Evolutionary conservation across 495 filamentous ascomycete species (phyloP).

Genomic region (Aspergillus indologenus): DNA sequence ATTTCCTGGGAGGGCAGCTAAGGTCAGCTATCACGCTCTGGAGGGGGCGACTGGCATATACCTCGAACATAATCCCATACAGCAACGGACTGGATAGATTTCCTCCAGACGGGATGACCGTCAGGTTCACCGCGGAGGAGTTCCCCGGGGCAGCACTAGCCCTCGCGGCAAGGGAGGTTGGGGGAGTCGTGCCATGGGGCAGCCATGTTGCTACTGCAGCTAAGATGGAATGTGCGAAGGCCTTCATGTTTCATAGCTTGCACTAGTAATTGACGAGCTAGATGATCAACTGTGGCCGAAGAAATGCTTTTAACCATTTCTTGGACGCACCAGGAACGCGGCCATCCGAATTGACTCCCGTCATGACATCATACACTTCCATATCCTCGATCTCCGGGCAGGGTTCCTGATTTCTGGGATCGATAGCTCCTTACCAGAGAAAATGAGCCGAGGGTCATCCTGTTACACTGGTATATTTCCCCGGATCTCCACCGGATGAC

Average conservation of each 20-base stretch:
- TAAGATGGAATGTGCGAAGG: not conserved
- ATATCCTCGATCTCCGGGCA: not conserved
- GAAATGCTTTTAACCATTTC: not conserved
- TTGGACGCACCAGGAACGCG: not conserved
- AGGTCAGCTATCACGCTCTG: not conserved
- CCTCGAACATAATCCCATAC: constrained; percentile 62
- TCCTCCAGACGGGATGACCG: constrained; percentile 37
- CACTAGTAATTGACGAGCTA: not conserved
- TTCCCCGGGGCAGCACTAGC: not conserved
- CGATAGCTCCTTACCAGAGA: not conserved
- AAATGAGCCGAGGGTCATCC: not conserved
- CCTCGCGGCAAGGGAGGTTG: not conserved
- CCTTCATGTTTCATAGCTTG: not conserved
- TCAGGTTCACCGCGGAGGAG: constrained; percentile 4
- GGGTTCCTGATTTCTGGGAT: not conserved
- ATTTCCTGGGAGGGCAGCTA: constrained; percentile 50
- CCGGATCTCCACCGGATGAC: not conserved
- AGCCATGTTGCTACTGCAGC: not conserved
- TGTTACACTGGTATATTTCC: not conserved
- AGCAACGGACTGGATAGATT: constrained; percentile 53
- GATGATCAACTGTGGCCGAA: not conserved
- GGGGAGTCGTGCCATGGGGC: not conserved
- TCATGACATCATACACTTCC: not conserved
- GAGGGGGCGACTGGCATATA: constrained; percentile 7
- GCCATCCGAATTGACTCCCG: not conserved